Conservation (phyloP, 768 basidiomycete genomes). For the Rhizopogon roseolus region DNA sequence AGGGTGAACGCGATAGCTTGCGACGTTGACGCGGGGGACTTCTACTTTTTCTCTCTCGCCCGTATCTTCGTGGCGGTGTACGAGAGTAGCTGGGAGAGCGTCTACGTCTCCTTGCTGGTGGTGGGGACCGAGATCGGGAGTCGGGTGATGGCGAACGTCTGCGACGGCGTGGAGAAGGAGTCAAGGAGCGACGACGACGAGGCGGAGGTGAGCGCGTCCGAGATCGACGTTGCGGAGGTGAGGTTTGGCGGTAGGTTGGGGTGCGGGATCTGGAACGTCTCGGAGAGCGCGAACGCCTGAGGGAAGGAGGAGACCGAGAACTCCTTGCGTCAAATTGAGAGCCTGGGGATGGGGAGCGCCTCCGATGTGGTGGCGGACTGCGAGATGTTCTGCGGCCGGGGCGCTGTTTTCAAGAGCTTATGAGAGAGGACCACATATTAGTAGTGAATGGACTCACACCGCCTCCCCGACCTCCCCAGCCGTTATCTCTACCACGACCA, state of each 20-base stretch:
- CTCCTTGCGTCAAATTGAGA: constrained; percentile 9
- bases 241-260: constrained; percentile 22
- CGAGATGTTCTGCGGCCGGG: constrained; percentile 41
- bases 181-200: constrained; percentile 32
- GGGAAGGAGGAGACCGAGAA: constrained; percentile 22
- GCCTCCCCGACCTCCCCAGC: constrained; percentile 67
- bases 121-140: constrained; percentile 22
- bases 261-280: constrained; percentile 18
- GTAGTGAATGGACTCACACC: constrained; percentile 25
- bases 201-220: constrained; percentile 38
- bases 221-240: constrained; percentile 35
- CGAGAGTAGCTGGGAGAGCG: constrained; percentile 45
- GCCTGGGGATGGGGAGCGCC: constrained; percentile 9
- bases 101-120: constrained; percentile 33
- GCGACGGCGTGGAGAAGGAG: constrained; percentile 36
- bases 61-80: constrained; percentile 39
- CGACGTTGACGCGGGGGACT: constrained; percentile 44
- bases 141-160: constrained; percentile 24
- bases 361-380: constrained; percentile 12
- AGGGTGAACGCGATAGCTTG: constrained; percentile 23
- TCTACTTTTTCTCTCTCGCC: constrained; percentile 40
- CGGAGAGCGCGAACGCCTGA: constrained; percentile 18
- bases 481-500: constrained; percentile 47
- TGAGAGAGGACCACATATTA: constrained; percentile 6
- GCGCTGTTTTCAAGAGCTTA: constrained; percentile 22